Conservation (phyloP, 495 filamentous ascomycete genomes). For the Daldinia vernicosa region DNA sequence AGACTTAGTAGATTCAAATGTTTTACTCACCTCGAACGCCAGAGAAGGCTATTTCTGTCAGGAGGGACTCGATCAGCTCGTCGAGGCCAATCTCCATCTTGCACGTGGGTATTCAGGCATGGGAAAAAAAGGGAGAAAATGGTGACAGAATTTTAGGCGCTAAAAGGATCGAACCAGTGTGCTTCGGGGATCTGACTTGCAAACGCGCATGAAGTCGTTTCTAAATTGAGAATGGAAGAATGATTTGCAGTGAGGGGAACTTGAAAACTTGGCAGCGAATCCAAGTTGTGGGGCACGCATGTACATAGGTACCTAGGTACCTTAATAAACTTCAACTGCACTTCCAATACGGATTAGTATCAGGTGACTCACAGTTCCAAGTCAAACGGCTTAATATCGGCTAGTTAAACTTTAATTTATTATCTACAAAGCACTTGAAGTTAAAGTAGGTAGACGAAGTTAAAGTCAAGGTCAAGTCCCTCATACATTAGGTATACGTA, state of each 20-base stretch:
- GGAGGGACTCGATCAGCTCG: constrained; percentile 73
- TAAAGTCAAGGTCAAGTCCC: too few species aligned
- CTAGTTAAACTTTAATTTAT: too few species aligned
- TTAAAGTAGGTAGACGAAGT: too few species aligned
- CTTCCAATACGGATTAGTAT: too few species aligned
- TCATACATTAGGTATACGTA: too few species aligned
- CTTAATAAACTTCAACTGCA: background rate
- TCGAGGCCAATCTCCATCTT: constrained; percentile 74
- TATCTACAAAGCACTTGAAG: too few species aligned
- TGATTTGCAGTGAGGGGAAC: constrained; percentile 17
- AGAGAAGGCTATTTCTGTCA: constrained; percentile 73
- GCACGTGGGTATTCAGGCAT: constrained; percentile 38
- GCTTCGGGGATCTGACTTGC: constrained; percentile 29
- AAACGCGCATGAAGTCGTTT: constrained; percentile 4
- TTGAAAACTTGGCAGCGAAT: background rate
- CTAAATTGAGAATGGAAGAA: constrained; percentile 15
- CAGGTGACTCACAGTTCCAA: background rate
- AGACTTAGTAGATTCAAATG: background rate
- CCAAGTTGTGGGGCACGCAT: background rate
- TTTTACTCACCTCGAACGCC: constrained; percentile 73
- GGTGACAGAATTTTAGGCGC: constrained; percentile 33
- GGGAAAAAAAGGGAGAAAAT: constrained; percentile 31
- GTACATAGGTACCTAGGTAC: background rate
- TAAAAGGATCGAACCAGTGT: constrained; percentile 44
- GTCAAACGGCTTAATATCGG: too few species aligned